Evolutionary conservation across 78 protist species (phyloP).

Genomic region (Dictyostelium citrinum): DNA sequence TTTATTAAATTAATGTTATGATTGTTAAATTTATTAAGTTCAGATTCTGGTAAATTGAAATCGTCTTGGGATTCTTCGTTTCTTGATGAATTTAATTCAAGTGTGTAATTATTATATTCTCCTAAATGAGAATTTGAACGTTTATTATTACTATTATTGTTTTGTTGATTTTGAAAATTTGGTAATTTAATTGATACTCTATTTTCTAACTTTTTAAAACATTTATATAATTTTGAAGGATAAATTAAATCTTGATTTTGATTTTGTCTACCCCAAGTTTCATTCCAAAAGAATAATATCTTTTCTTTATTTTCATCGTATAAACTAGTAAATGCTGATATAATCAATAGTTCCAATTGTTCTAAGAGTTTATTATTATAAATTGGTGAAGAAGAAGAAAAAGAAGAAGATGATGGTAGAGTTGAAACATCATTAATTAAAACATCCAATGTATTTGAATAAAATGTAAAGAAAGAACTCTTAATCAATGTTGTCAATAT

Average conservation of each 20-base stretch:
- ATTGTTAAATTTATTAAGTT: slow-evolving; percentile 20
- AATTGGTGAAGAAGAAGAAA: neutral
- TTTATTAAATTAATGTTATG: neutral
- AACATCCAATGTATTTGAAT: neutral
- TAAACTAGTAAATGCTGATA: neutral
- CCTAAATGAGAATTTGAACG: neutral
- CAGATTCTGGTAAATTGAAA: neutral
- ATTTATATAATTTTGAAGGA: neutral
- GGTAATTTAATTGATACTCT: slow-evolving; percentile 7
- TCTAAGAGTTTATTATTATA: neutral
- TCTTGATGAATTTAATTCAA: neutral
- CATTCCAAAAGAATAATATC: slow-evolving; percentile 44
- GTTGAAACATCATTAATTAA: neutral
- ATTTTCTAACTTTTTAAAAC: neutral
- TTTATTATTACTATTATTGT: neutral
- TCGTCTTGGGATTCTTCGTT: neutral
- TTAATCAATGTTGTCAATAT: neutral
- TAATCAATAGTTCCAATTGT: neutral
- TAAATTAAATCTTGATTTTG: neutral
- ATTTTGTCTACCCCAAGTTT: slow-evolving; percentile 7
- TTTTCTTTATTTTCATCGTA: neutral
- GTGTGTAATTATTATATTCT: neutral
- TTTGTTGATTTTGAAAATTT: neutral
- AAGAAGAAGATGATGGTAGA: neutral
- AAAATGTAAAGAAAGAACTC: neutral